These are phyloP conservation scores for Anisodus tanguticus DNA, from an alignment of 257 asterid species.

Conservation along the genomic window DNA sequence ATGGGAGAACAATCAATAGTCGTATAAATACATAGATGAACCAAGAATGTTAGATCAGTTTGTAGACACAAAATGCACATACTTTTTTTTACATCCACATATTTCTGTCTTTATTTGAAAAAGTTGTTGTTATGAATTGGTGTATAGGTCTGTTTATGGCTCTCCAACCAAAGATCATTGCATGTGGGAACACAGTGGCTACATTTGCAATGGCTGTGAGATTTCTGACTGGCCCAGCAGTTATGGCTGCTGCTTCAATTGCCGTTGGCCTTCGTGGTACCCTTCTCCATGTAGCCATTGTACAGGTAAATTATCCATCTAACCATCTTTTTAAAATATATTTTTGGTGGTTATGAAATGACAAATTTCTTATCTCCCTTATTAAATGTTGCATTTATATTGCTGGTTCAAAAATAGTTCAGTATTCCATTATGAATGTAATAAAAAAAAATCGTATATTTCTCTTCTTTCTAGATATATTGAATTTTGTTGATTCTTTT, in stretches of 20 bases:
- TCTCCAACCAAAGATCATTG: conserved; percentile 93
- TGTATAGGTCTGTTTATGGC: conserved; percentile 95
- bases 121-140: background rate
- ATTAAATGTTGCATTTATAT: conserved; percentile 19
- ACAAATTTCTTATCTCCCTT: background rate
- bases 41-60: background rate
- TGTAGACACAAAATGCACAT: background rate
- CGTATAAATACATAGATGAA: background rate
- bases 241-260: conserved; percentile 95
- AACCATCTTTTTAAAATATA: background rate
- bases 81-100: background rate
- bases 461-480: background rate
- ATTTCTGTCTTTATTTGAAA: background rate
- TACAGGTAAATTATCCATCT: conserved; percentile 59
- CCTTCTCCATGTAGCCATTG: conserved; percentile 89
- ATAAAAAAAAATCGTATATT: background rate
- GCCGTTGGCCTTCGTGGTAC: conserved; percentile 95
- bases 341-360: background rate
- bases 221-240: conserved; percentile 97
- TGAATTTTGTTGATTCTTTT: background rate
- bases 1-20: background rate
- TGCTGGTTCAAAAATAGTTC: background rate
- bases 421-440: background rate
- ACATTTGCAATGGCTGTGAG: conserved; percentile 94
- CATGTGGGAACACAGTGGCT: conserved; percentile 96